Evolutionary conservation across 345 rosid genomes (phyloP), one percentile per base, ranked within the genome.

Genomic region (Salix koriyanagi): DNA sequence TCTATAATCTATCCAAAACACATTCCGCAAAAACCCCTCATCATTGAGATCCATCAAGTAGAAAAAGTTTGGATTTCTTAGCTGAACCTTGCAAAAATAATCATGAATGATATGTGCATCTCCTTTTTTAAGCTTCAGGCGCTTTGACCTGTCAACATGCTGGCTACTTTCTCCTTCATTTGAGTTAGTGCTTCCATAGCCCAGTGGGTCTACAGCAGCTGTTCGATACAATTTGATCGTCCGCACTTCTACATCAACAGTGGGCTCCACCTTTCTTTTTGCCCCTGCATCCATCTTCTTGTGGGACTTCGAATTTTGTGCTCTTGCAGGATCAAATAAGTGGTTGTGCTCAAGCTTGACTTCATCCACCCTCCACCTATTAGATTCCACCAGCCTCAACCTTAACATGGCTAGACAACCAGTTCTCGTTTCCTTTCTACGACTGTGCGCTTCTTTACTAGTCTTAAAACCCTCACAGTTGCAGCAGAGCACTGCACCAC

Each of bases 41-140:
- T 90, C 96, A 32, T 82, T 91, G 42, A 91, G 76, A 87, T 91
- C 94, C 91, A 90, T 86, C 85, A 86, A 78, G 86, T 91, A 91
- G 56, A 87, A 83, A 52, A 91, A 89, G 79, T 77, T 91, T 0
- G 91, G 89, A 85, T 85, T 87, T 44, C 88, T 91, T 84, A 90
- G 75, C 64, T 91, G 94, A 91, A 86, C 86, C 64, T 86, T 90
- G 72, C 87, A 89, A 68, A 90, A 83, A 84, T 90, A 90, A 79
- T 85, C 83, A 75, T 88, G 84, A 62, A 91, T 84, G 28, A 91
- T 81, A 72, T 84, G 79, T 0, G 92, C 81, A 72, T 91, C 94
- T 62, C 92, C 96, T 76, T 83, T 88, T 75, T 75, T 85, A 74
- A 91, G 87, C 77, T 74, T 90, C 67, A 90, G 80, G 75, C 77